phyloP scores from a whole-genome alignment of 805 yeast species.

The Yarrowia alimentaria region DNA sequence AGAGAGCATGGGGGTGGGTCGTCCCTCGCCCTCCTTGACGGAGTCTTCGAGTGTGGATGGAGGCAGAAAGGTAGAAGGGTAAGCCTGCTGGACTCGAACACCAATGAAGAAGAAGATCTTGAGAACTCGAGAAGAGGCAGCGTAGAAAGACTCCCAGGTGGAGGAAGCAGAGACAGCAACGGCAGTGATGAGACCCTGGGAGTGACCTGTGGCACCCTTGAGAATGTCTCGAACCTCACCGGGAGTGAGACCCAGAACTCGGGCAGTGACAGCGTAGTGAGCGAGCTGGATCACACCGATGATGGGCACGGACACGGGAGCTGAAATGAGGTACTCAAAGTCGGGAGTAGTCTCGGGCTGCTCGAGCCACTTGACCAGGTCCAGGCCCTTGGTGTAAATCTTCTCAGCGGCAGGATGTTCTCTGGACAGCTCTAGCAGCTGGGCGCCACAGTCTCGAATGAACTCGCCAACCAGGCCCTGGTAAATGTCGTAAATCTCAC shows the following conservation, averaged over 20 bases:
- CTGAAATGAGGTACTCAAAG: constrained; percentile 79
- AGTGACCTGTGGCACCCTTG: constrained; percentile 47
- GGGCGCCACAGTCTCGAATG: constrained; percentile 64
- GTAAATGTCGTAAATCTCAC: constrained; percentile 78
- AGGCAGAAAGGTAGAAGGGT: constrained; percentile 91
- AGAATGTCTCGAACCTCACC: constrained; percentile 75
- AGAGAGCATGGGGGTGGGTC: constrained; percentile 96
- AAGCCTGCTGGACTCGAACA: constrained; percentile 81
- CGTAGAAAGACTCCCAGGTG: constrained; percentile 80
- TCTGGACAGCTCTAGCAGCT: constrained; percentile 65
- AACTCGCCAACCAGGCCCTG: constrained; percentile 71
- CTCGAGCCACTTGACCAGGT: constrained; percentile 82
- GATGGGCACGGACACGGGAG: constrained; percentile 95
- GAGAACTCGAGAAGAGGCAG: constrained; percentile 71
- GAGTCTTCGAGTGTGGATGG: constrained; percentile 92
- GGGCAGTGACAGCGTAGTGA: constrained; percentile 86
- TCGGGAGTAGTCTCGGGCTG: constrained; percentile 86
- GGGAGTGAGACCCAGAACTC: constrained; percentile 80
- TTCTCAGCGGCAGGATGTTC: constrained; percentile 76
- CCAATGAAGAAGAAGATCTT: constrained; percentile 90
- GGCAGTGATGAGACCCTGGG: constrained; percentile 74
- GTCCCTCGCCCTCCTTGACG: constrained; percentile 90
- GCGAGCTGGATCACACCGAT: constrained; percentile 94
- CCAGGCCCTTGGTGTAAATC: constrained; percentile 90
- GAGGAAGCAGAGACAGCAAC: constrained; percentile 79